Base-by-base conservation (phyloP, 2,329 filamentous ascomycete genomes). In the Penicillium fuscoglaucum region DNA sequence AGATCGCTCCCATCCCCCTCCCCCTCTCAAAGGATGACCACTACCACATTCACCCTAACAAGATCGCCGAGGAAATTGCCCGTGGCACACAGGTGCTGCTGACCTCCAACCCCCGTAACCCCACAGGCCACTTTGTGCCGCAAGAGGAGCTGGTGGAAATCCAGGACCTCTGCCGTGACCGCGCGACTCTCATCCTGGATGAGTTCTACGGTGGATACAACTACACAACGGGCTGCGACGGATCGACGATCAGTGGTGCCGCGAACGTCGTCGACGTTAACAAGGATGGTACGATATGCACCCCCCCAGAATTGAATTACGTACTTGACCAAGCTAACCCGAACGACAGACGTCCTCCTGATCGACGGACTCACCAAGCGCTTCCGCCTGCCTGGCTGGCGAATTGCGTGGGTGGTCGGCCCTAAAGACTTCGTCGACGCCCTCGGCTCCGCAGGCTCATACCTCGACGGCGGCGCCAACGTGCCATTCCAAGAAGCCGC, bases 151-250 rank as follows among this genome's bases (percentile, higher is more conserved):
- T 98, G 62, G 88, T 89, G 19, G 85, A 93, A 77, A 96, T 97
- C 69, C 93, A 98, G 76, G 90, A 96, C 71, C 89, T 96, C 68
- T 96, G 92, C 81, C 87, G 92, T 71, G 90, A 92, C 66, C 87
- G 92, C 55, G 92, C 92, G 3, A 98, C 93, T 0, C 82, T 98
- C 56, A 93, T 98, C 74, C 91, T 93, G 79, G 93, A 98, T 72
- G 93, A 98, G 78, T 98, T 98, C 82, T 98, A 98, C 79, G 87
- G 88, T 12, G 91, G 93, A 24, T 98, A 97, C 82, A 96, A 96
- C 79, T 98, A 98, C 80, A 96, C 91, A 37, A 90, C 86, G 67
- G 83, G 92, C 78, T 98, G 93, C 74, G 93, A 97, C 71, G 93
- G 93, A 40, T 87, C 84, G 31, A 96, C 93, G 44, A 91, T 97